These are phyloP conservation scores for Coemansia reversa DNA, from an alignment of 192 early-diverging fungal species.

Conservation along the genomic window DNA sequence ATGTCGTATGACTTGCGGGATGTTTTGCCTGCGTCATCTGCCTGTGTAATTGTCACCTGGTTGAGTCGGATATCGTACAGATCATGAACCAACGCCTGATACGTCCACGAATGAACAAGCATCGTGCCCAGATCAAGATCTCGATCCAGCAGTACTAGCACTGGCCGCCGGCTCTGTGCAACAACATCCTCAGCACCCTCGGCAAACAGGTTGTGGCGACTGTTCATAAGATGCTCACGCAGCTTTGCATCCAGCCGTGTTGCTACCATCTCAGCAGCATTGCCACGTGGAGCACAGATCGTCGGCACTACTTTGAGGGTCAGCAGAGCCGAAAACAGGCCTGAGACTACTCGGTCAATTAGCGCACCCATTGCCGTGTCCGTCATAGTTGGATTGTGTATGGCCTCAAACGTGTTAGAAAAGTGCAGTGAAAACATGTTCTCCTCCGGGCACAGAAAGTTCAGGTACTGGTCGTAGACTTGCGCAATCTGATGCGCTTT, in stretches of 20 bases:
- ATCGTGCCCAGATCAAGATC: slow-evolving; percentile 89
- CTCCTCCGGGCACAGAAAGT: slow-evolving; percentile 88
- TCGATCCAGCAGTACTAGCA: slow-evolving; percentile 88
- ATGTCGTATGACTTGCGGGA: slow-evolving; percentile 82
- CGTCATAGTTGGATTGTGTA: slow-evolving; percentile 81
- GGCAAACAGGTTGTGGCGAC: slow-evolving; percentile 79
- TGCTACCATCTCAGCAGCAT: slow-evolving; percentile 92
- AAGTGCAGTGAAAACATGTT: slow-evolving; percentile 93
- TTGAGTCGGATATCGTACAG: slow-evolving; percentile 91
- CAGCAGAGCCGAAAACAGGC: slow-evolving; percentile 87
- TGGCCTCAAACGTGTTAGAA: slow-evolving; percentile 68
- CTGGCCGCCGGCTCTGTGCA: slow-evolving; percentile 64
- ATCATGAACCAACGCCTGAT: slow-evolving; percentile 95
- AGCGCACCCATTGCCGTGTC: slow-evolving; percentile 80
- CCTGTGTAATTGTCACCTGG: slow-evolving; percentile 62
- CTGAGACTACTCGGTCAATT: slow-evolving; percentile 74
- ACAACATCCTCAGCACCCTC: slow-evolving; percentile 51
- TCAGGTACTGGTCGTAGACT: slow-evolving; percentile 96
- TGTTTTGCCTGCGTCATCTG: slow-evolving; percentile 64
- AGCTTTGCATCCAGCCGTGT: slow-evolving; percentile 84
- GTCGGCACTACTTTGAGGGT: slow-evolving; percentile 89
- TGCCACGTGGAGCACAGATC: slow-evolving; percentile 86
- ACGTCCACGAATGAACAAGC: slow-evolving; percentile 98
- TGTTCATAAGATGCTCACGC: slow-evolving; percentile 90
- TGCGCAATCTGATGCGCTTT: slow-evolving; percentile 82